phyloP scores from a whole-genome alignment of 805 yeast genomes.

The Lachancea nothofagi region DNA sequence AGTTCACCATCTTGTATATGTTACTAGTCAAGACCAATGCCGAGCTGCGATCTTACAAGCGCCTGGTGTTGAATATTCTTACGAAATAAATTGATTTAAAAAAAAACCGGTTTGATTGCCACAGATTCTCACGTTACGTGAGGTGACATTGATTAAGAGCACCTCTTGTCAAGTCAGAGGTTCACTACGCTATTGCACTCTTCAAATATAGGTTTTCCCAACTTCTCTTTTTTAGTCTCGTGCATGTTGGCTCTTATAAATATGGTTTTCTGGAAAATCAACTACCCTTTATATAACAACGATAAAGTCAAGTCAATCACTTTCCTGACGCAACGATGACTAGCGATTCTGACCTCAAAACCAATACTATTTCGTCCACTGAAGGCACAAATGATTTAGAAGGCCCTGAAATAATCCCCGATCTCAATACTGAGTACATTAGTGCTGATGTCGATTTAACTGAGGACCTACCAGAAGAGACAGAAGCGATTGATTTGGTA shows the following conservation, averaged over 20 bases:
- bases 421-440: conserved; percentile 42
- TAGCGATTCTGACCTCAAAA: not conserved
- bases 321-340: too few species aligned
- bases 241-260: too few species aligned
- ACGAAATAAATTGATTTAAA: not conserved
- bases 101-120: too few species aligned
- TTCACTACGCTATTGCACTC: too few species aligned
- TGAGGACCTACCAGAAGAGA: conserved; percentile 48
- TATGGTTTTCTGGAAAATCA: too few species aligned
- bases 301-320: too few species aligned
- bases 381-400: not conserved
- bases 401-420: conserved; percentile 25
- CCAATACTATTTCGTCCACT: not conserved
- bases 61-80: conserved; percentile 1
- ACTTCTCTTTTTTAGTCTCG: too few species aligned
- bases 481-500: conserved; percentile 56
- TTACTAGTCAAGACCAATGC: conserved; percentile 1
- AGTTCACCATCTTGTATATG: conserved; percentile 4
- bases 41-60: not conserved
- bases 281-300: too few species aligned
- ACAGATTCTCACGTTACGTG: too few species aligned
- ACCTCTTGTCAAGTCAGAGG: too few species aligned
- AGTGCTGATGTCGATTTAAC: conserved; percentile 69
- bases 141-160: too few species aligned
- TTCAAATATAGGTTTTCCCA: not conserved